Conservation (phyloP, 1,284 basidiomycete genomes). For the Cryptococcus wingfieldii region DNA sequence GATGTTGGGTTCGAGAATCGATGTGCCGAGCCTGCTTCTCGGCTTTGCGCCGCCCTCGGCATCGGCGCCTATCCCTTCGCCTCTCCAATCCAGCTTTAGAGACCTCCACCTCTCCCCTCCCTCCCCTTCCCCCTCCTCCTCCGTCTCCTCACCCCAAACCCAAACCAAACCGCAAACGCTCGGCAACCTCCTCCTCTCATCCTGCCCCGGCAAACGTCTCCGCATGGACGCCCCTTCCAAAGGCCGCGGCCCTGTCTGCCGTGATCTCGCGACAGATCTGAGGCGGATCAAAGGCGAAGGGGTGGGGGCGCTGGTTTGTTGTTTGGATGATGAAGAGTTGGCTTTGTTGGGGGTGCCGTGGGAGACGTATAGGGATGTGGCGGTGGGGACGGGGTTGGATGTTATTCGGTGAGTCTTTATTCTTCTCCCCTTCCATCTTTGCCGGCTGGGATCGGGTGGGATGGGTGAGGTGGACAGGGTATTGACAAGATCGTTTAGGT, state of each 20-base stretch:
- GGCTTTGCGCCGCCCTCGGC: constrained; percentile 49
- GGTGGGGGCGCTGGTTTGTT: constrained; percentile 57
- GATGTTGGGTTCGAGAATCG: constrained; percentile 33
- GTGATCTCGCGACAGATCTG: constrained; percentile 75
- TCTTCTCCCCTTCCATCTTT: not conserved
- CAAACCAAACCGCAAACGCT: constrained; percentile 39
- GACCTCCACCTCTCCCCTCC: constrained; percentile 64
- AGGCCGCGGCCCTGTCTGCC: constrained; percentile 76
- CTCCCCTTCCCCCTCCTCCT: constrained; percentile 87
- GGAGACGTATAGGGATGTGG: constrained; percentile 65
- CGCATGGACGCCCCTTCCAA: constrained; percentile 74
- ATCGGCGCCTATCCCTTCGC: constrained; percentile 19
- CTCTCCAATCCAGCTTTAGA: constrained; percentile 1
- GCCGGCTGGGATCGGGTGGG: not conserved
- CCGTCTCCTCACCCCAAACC: constrained; percentile 49
- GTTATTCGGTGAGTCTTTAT: constrained; percentile 57
- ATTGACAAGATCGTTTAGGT: constrained; percentile 50
- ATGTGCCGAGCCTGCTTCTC: constrained; percentile 54
- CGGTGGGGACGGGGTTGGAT: constrained; percentile 65
- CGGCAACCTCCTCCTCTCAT: constrained; percentile 86
- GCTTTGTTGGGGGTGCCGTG: constrained; percentile 77
- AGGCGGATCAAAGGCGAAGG: constrained; percentile 69
- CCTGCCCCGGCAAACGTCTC: constrained; percentile 96
- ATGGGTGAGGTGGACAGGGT: not conserved
- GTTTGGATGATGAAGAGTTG: constrained; percentile 82